Percentiles rank a stretch among this genome's conserved stretches.
Conservation (phyloP, 2,329 filamentous ascomycete species). For the Talaromyces atroroseus region DNA sequence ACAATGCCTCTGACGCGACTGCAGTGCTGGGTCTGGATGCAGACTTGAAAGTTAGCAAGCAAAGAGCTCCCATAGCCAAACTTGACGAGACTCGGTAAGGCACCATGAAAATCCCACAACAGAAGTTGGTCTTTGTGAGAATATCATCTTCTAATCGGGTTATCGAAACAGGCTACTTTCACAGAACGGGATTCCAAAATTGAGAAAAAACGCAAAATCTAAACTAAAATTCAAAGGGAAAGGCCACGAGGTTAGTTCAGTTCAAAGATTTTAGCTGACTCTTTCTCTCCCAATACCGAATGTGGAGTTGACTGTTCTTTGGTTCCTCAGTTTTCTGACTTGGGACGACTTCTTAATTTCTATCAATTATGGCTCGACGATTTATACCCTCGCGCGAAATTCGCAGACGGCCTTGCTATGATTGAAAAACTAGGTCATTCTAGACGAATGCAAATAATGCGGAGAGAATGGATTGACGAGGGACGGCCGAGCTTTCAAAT, state of each 20-base stretch:
- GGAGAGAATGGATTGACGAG: slow-evolving; percentile 81
- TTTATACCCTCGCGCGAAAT: slow-evolving; percentile 89
- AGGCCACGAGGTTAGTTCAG: slow-evolving; percentile 68
- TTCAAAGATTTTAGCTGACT: background rate
- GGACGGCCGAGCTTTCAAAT: slow-evolving; percentile 21
- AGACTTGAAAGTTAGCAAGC: slow-evolving; percentile 76
- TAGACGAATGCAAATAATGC: slow-evolving; percentile 66
- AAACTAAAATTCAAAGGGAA: slow-evolving; percentile 81
- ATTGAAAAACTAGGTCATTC: slow-evolving; percentile 92
- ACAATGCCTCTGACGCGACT: slow-evolving; percentile 8
- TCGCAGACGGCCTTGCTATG: slow-evolving; percentile 80
- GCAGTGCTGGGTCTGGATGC: slow-evolving; percentile 68
- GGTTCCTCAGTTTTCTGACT: slow-evolving; percentile 89
- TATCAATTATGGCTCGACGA: slow-evolving; percentile 98
- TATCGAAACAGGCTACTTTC: slow-evolving; percentile 64
- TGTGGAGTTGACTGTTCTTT: background rate
- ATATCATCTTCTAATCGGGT: slow-evolving; percentile 1
- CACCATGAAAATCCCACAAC: background rate
- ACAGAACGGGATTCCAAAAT: slow-evolving; percentile 72
- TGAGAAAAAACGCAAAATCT: slow-evolving; percentile 65
- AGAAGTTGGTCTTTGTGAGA: background rate
- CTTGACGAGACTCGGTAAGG: slow-evolving; percentile 71
- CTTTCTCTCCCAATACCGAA: background rate
- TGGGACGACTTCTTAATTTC: slow-evolving; percentile 73
- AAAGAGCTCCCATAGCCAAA: slow-evolving; percentile 71